Evolutionary conservation across 495 filamentous ascomycete species (phyloP), one percentile per base, ranked within the genome.

Genomic region (Aspergillus diversus): DNA sequence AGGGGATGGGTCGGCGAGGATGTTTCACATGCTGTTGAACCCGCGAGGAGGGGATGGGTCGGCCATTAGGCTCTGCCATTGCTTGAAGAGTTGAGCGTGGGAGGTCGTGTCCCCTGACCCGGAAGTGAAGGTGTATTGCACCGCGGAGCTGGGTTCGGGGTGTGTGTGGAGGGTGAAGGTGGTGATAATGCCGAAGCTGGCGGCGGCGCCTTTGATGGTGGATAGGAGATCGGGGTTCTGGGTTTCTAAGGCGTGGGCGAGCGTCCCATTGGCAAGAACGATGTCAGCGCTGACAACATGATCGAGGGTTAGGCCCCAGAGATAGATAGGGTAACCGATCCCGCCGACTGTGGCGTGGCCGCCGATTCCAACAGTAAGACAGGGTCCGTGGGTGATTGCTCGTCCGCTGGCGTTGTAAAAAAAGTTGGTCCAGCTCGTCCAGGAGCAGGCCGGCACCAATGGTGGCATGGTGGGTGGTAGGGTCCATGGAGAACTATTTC

Each of bases 341-440:
- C 90, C 90, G 13, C 90, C 90, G 57, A 92, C 87, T 0, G 87
- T 88, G 55, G 84, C 81, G 70, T 94, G 91, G 5, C 91, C 91
- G 32, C 87, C 89, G 21, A 89, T 82, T 15, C 91, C 91, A 33
- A 91, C 84, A 16, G 76, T 69, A 7, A 88, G 83, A 60, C 84
- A 89, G 11, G 84, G 85, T 16, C 88, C 90, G 64, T 90, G 90
- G 0, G 90, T 71, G 5, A 92, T 82, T 13, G 55, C 89, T 8
- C 89, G 77, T n/a, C n/a, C n/a, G 32, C 84, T 76, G 0, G 86
- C 89, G 55, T 85, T 80, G 33, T 84, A 71, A 64, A 93, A 73
- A 42, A 64, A 78, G n/a, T 16, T 77, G 57, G 0, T 85, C 84
- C 5, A 93, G 70, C 65, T 90, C 83, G 4, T 85, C 85, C 1